Percentiles rank a stretch among this genome's conserved stretches.
phyloP scores from a whole-genome alignment of 768 basidiomycete species.

The Suillus weaverae region DNA sequence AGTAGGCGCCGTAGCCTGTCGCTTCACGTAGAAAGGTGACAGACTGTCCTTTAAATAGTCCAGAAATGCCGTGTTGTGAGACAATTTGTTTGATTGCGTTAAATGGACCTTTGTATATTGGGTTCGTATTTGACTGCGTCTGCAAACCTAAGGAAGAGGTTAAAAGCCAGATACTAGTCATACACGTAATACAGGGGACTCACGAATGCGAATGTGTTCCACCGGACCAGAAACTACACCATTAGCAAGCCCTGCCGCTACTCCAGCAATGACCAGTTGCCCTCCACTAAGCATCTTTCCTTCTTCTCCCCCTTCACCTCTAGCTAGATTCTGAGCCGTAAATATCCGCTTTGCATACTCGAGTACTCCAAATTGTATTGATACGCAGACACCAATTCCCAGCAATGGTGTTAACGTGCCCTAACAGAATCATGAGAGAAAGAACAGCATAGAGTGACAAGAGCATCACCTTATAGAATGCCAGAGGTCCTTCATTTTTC shows the following conservation, averaged over 20 bases:
- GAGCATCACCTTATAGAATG: constrained; percentile 84
- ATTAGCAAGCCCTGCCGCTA: constrained; percentile 86
- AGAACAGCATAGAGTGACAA: neutral
- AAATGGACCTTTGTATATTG: constrained; percentile 76
- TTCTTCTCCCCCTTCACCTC: constrained; percentile 63
- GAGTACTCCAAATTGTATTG: constrained; percentile 92
- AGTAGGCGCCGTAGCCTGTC: constrained; percentile 83
- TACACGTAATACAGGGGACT: constrained; percentile 27
- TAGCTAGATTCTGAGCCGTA: constrained; percentile 55
- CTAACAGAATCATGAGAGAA: constrained; percentile 38
- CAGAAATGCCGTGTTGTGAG: constrained; percentile 69
- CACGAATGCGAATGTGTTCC: constrained; percentile 95
- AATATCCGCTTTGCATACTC: constrained; percentile 85
- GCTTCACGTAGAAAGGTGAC: constrained; percentile 86
- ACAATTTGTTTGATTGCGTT: constrained; percentile 89
- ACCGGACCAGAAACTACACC: constrained; percentile 94
- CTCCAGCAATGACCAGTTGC: constrained; percentile 78
- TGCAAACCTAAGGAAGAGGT: constrained; percentile 65
- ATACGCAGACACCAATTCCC: constrained; percentile 92
- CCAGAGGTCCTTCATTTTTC: constrained; percentile 87
- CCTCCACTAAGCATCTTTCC: constrained; percentile 56
- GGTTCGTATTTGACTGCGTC: constrained; percentile 81
- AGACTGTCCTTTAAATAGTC: constrained; percentile 91
- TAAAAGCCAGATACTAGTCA: neutral
- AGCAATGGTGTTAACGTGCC: constrained; percentile 88